phyloP scores from a whole-genome alignment of 129 eudicot species.

The Flaveria brownii region DNA sequence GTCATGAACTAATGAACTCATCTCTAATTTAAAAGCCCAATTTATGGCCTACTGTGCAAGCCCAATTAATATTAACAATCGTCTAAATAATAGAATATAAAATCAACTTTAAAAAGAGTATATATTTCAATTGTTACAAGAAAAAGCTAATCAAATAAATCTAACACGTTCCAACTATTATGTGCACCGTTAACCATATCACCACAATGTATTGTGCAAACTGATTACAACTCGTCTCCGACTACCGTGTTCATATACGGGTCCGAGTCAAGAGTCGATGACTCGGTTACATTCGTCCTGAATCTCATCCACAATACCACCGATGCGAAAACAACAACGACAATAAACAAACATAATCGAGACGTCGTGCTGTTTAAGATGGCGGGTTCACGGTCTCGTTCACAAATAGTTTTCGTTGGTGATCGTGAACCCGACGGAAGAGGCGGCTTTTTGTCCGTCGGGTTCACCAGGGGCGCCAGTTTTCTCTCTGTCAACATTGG shows the following conservation, averaged over 20 bases:
- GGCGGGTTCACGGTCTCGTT: neutral
- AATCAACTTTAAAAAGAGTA: no score
- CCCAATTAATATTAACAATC: no score
- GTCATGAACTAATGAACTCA: no score
- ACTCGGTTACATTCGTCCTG: neutral
- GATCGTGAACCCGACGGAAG: slow-evolving; percentile 20
- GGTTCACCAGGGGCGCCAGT: neutral
- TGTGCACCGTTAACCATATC: neutral
- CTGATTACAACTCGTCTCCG: slow-evolving; percentile 36
- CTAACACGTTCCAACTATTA: no score
- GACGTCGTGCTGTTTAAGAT: slow-evolving; percentile 10
- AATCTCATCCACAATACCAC: slow-evolving; percentile 43
- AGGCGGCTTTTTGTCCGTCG: slow-evolving; percentile 30
- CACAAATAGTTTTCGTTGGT: neutral
- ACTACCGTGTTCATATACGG: slow-evolving; percentile 35
- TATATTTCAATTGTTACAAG: no score
- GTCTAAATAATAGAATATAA: no score
- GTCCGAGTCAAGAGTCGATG: slow-evolving; percentile 27
- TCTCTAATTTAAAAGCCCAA: no score
- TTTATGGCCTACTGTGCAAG: no score
- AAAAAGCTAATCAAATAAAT: no score
- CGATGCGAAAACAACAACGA: slow-evolving; percentile 38
- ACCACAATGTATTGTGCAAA: neutral
- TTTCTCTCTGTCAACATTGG: slow-evolving; percentile 17
- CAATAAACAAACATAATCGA: slow-evolving; percentile 22